Base-by-base conservation (phyloP, 805 yeast genomes). In the Candida palmyrensis region DNA sequence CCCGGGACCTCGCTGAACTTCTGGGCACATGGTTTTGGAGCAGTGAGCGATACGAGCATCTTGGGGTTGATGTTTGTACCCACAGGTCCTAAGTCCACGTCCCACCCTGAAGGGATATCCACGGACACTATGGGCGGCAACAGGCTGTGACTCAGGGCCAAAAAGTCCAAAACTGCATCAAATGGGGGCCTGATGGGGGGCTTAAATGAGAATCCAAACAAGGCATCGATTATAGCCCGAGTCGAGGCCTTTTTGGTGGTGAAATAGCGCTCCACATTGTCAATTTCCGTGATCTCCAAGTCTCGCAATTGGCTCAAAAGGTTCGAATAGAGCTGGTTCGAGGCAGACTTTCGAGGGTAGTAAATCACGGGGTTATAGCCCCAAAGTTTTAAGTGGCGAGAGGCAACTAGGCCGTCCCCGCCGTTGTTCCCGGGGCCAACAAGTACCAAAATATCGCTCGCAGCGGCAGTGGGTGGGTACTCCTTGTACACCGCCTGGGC, bases 381-480 rank as follows among this genome's bases (percentile, higher is more conserved):
- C 68, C 92, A 77, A 9, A 88, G 59, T 43, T 76, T 75, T 41
- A 92, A 63, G 53, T 92, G 98, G 27, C 98, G 70, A 1, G 97
- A 95, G 18, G 96, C 95, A 2, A 92, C 98, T 10, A 92, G 62
- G 0, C 97, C 98, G 59, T 92, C 98, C 2, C 97, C 98, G 2
- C 96, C 90, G 51, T 92, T 92, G 51, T 92, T 92, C 1, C 98
- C 98, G 0, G 97, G 97, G 0, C 98, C 98, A 8, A 81, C 87
- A 4, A 92, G 64, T 1, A 92, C 72, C 26, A 89, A 60, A 1
- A 88, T 79, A 26, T 53, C 46, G 12, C 37, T 35, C 8, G 56
- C 62, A 24, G 63, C 56, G 17, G 49, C 27, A 9, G 52, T 36
- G 1, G 78, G 78, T 2, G 95, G 94, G 44, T 73, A 85, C 22